phyloP scores from a whole-genome alignment of 2,329 filamentous ascomycete genomes.

The Botrytis porri region DNA sequence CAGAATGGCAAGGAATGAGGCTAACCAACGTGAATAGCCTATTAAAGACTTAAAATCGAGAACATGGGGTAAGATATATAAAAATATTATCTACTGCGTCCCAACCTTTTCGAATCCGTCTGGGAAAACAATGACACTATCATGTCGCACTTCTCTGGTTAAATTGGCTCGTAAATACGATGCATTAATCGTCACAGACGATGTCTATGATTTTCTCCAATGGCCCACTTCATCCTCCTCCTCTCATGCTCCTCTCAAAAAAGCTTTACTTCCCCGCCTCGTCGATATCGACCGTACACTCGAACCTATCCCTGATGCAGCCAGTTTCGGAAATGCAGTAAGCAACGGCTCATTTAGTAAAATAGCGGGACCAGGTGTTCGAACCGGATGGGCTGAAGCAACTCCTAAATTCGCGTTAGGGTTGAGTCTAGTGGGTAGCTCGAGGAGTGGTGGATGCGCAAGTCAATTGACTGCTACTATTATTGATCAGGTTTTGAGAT shows the following conservation, averaged over 20 bases:
- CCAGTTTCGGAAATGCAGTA: slow-evolving; percentile 73
- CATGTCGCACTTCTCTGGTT: slow-evolving; percentile 65
- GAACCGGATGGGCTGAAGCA: slow-evolving; percentile 86
- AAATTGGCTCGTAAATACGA: slow-evolving; percentile 74
- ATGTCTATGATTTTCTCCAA: slow-evolving; percentile 91
- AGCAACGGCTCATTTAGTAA: slow-evolving; percentile 93
- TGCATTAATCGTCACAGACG: slow-evolving; percentile 81
- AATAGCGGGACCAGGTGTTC: slow-evolving; percentile 73
- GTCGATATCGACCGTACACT: slow-evolving; percentile 74
- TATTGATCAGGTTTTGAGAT: slow-evolving; percentile 48
- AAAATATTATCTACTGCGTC: slow-evolving; percentile 83
- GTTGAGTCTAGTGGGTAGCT: slow-evolving; percentile 51
- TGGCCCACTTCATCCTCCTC: slow-evolving; percentile 54
- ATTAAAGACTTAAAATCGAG: slow-evolving; percentile 43
- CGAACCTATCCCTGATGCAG: slow-evolving; percentile 52
- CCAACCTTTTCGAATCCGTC: slow-evolving; percentile 89
- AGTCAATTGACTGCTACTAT: slow-evolving; percentile 53
- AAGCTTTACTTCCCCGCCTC: slow-evolving; percentile 60
- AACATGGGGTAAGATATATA: slow-evolving; percentile 73
- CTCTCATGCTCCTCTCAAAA: slow-evolving; percentile 19
- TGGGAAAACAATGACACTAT: slow-evolving; percentile 73
- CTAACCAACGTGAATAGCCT: slow-evolving; percentile 17
- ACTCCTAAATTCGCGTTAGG: slow-evolving; percentile 57
- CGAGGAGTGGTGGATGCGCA: slow-evolving; percentile 56
- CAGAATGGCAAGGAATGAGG: not conserved